Evolutionary conservation across 208 protist species (phyloP).

Genomic region (Trypanosoma platydactyli): DNA sequence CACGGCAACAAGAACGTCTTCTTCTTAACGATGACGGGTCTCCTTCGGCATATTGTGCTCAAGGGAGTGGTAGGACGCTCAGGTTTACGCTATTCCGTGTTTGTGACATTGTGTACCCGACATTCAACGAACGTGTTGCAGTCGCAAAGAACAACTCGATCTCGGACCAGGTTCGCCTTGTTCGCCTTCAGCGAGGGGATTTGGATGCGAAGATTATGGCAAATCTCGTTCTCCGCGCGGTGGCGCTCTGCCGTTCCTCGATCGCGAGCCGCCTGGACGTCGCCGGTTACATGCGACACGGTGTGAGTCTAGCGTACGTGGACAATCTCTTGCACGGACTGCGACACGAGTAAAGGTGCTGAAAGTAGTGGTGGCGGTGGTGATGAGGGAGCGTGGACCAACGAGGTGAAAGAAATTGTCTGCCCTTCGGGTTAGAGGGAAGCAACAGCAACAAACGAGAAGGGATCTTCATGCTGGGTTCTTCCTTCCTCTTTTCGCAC

Average conservation of each 20-base stretch:
- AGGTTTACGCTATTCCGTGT: constrained; percentile 65
- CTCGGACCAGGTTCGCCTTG: constrained; percentile 33
- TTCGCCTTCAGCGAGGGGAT: constrained; percentile 32
- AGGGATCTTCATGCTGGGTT: too few species aligned
- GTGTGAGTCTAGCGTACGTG: constrained; percentile 48
- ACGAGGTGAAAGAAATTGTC: too few species aligned
- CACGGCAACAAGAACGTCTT: constrained; percentile 50
- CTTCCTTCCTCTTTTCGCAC: too few species aligned
- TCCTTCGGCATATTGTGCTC: constrained; percentile 44
- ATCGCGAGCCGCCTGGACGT: constrained; percentile 64
- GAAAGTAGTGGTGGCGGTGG: not conserved
- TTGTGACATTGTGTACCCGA: constrained; percentile 62
- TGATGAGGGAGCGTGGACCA: not conserved
- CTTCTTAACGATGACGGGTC: constrained; percentile 44
- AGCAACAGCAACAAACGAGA: too few species aligned
- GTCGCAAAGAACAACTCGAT: constrained; percentile 62
- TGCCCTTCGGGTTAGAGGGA: too few species aligned
- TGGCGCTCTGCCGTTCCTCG: constrained; percentile 55
- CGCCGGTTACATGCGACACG: constrained; percentile 38
- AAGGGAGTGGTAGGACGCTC: constrained; percentile 36
- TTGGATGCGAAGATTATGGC: constrained; percentile 56
- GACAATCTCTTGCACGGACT: constrained; percentile 37
- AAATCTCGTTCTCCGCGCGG: constrained; percentile 46
- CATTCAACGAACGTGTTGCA: constrained; percentile 47
- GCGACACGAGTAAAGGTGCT: constrained; percentile 4